phyloP scores from a whole-genome alignment of 2,329 filamentous ascomycete genomes.

The Beauveria medogensis region DNA sequence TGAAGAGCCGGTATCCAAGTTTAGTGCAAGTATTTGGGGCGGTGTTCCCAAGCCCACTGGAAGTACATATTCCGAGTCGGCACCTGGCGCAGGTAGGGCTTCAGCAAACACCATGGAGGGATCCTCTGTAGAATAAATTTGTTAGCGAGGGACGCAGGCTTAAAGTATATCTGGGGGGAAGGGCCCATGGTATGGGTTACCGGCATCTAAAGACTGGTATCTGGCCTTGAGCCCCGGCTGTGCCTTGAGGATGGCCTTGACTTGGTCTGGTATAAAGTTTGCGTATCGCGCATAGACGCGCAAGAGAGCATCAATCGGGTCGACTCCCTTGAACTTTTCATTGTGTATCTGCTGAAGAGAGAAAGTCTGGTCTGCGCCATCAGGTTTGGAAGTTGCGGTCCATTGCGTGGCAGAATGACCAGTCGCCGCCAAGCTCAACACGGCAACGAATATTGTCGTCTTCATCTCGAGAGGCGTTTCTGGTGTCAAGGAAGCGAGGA shows the following conservation, averaged over 20 bases:
- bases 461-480: conserved; percentile 1
- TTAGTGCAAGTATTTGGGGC: conserved; percentile 50
- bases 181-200: neutral
- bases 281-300: conserved; percentile 31
- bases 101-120: conserved; percentile 21
- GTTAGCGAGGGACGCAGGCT: neutral
- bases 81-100: conserved; percentile 13
- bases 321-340: conserved; percentile 23
- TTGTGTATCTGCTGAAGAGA: conserved; percentile 28
- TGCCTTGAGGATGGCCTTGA: conserved; percentile 19
- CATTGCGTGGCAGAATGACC: neutral
- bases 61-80: conserved; percentile 51
- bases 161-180: neutral
- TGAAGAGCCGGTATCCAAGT: conserved; percentile 59
- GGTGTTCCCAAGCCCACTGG: conserved; percentile 55
- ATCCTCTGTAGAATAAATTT: conserved; percentile 16
- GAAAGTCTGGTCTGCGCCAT: conserved; percentile 15
- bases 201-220: conserved; percentile 10
- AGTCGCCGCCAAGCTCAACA: neutral
- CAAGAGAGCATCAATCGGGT: conserved; percentile 22
- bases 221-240: conserved; percentile 19
- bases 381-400: neutral
- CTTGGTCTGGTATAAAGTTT: conserved; percentile 19
- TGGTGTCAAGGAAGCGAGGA: neutral
- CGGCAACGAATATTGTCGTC: neutral